Evolutionary conservation across 2,329 filamentous ascomycete genomes (phyloP), one percentile per base, ranked within the genome.

Genomic region (Dichotomopilus funicola): DNA sequence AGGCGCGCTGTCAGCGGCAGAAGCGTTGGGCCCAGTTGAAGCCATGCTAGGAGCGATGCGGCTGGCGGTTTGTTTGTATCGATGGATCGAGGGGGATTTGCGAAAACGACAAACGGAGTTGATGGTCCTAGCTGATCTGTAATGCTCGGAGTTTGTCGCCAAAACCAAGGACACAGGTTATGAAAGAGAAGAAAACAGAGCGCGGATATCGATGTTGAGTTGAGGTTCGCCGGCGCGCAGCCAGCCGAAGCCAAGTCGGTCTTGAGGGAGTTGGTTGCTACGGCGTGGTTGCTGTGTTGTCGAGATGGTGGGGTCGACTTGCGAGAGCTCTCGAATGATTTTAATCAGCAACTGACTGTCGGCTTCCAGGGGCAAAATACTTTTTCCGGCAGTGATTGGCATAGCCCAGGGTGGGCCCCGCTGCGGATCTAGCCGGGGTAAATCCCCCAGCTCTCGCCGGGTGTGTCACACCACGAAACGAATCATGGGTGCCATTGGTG

Each of bases 251-350:
- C 19, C 19, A 27, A 27, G 19, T 27, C 19, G 19, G 19, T 27
- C 19, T 27, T 27, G 19, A 2, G 19, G 19, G 19, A 27, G 19
- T 27, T 27, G 19, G 19, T 27, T 27, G 19, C 19, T 27, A 3
- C 19, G 19, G 19, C 19, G 19, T 27, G 19, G 19, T 27, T 27
- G 19, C 27, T 53, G 45, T 5, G 55, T 51, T 47, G 54, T 47
- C 37, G 43, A 37, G 37, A 55, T 61, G 55, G 60, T 61, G 61
- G 61, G 61, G 61, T 62, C 49, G 47, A 9, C 27, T 41, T 44
- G 41, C 34, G 41, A 52, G 38, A 57, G 58, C 56, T 60, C 52
- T 27, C 40, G 40, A 49, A 50, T 33, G 33, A 38, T 40, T 51
- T 55, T 51, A 55, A 46, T 47, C 48, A 51, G 48, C 48, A 13